Evolutionary conservation across 1,284 basidiomycete genomes (phyloP), one percentile per base, ranked within the genome.

Genomic region (Vanrija sp.): DNA sequence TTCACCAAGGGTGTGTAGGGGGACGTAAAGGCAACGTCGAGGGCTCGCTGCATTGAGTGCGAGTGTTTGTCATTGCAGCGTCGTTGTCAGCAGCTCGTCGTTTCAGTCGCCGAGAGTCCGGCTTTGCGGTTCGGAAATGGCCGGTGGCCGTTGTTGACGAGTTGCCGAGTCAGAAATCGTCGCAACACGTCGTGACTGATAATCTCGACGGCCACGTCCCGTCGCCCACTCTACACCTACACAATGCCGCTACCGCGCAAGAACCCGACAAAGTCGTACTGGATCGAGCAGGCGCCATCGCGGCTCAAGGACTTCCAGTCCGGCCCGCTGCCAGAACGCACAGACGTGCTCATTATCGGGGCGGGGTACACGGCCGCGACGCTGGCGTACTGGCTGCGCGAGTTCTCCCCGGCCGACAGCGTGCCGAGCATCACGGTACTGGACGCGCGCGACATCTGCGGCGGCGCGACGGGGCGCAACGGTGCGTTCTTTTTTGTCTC

Each of bases 381-480:
- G 5, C 16, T 43, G 9, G 54, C 57, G n/a, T 54, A 57, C 52
- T 61, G 51, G 55, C 39, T 61, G 44, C 21, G 21, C 26, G 21
- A 1, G 23, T 25, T 26, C 43, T 43, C 57, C 55, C 57, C 52
- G 28, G 38, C 55, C 5, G 43, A 23, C n/a, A 19, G 44, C 16
- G 55, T 49, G 18, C 60, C 54, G 18, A 46, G 43, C 23, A 62
- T 59, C 29, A 40, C 56, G n/a, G 54, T 62, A 39, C 51, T 62
- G 7, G 60, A 62, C 39, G 60, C 60, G 14, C 51, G 60, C 28
- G 60, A 59, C 29, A 46, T 62, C 38, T 62, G 60, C 38, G 60
- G 57, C 9, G 60, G 60, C 14, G 60, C 60, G 4, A 62, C 60
- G 7, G 60, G 60, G 16, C 51, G 60, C 7, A 62, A 62, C 49